Evolutionary conservation across 1,284 basidiomycete species (phyloP), one percentile per base, ranked within the genome.

Genomic region (Meira nashicola): DNA sequence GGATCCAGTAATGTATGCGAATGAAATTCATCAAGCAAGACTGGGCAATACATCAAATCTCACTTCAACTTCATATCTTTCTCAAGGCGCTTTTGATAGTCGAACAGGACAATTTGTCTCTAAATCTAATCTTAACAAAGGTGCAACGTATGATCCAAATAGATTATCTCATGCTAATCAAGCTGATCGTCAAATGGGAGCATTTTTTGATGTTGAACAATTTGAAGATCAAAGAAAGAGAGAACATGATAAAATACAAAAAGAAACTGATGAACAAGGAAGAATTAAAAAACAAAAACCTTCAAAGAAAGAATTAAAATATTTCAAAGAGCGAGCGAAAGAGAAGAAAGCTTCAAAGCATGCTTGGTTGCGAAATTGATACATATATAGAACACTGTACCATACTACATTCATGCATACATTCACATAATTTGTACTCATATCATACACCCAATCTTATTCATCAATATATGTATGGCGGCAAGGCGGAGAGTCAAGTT

Each of bases 271-370:
- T 10, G 33, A 25, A 9, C 55, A 25, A 15, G 28, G 39, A n/a
- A 40, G 39, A 37, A n/a, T 4, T 10, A 39, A 39, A 23, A 57
- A 50, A 46, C 39, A 48, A 23, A 39, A 39, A 23, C 55, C 52
- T 47, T 57, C 44, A 19, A 60, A 60, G 49, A 50, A 57, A 54
- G 59, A 60, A 39, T 15, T 60, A 5, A 14, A 60, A 28, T 15
- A 8, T 11, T 60, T 38, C 49, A 39, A 57, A 46, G 23, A 60
- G 33, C 40, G 48, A 6, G 57, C 55, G 25, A 43, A 28, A 17
- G 47, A 60, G 55, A 57, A 57, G 37, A 60, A 57, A 40, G 48
- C 38, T 8, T 39, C 52, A 25, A 59, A 54, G 52, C 39, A 44
- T 37, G 38, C 23, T 28, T 59, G 57, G 57, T 43, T 59, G 10